Evolutionary conservation across 768 basidiomycete species (phyloP), one percentile per base, ranked within the genome.

Genomic region (Filobasidium wieringae): DNA sequence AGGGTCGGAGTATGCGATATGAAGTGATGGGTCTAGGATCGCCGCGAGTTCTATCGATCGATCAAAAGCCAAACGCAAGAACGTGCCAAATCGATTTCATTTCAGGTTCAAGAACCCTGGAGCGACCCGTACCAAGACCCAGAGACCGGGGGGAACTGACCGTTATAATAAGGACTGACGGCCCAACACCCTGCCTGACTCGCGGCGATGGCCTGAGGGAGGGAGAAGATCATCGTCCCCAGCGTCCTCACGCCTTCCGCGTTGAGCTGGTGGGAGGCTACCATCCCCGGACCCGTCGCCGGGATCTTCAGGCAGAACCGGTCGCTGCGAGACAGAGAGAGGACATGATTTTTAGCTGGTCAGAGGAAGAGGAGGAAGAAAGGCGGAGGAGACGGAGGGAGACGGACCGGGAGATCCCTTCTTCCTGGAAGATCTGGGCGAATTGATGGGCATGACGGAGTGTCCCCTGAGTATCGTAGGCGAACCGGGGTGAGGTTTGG

Each of bases 271-370:
- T 72, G 72, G 62, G 80, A 81, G 1, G 82, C 81, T 15, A 79
- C 58, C 41, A 81, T 70, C 6, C 78, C 77, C 60, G 80, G 78
- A 2, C 79, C 78, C 0, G 80, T 82, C 14, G 78, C 72, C 17
- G 81, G 81, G 39, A 83, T 80, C 66, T 82, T 83, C 69, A 83
- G 37, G 65, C 80, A 81, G 24, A 80, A 79, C 11, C 80, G 75
- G 26, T 76, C 72, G 39, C 66, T 68, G 58, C 15, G 24, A 11
- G 32, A 41, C 51, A 24, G 19, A n/a, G 63, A 63, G 8, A 64
- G 57, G 58, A 60, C 68, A 11, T 58, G n/a, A n/a, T n/a, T n/a
- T n/a, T n/a, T n/a, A n/a, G n/a, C n/a, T n/a, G n/a, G n/a, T n/a
- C n/a, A n/a, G n/a, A n/a, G n/a, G n/a, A n/a, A n/a, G n/a, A n/a